Base-by-base conservation (phyloP, 768 basidiomycete species). In the Pulveroboletus sp. region DNA sequence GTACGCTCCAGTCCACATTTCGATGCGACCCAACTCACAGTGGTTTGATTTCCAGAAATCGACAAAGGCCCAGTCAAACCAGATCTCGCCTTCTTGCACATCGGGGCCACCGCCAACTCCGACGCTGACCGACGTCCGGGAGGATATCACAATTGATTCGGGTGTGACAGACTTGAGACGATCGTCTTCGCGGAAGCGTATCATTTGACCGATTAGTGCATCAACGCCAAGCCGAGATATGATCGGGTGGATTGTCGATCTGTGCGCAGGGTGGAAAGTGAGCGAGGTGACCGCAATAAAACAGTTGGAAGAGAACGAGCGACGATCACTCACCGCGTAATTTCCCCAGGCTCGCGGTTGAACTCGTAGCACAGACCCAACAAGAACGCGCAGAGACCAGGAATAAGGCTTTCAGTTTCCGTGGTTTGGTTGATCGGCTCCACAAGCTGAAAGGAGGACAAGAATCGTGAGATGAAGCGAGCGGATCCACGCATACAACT, bases 31-130 rank as follows among this genome's bases (percentile, higher is more conserved):
- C 27, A 12, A 68, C 89, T 64, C 59, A 95, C 95, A 91, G 63
- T 93, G 96, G 63, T 95, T 94, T 39, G 91, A 93, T 72, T 98
- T 98, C 88, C 92, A 94, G 67, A 97, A 99, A 68, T 99, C 96
- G 6, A 96, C 83, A 69, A 98, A 98, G 0, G 86, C 80, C 92
- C 94, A 98, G 67, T 98, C 94, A 63, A 98, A 89, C 96, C 96
- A 98, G 32, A 96, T 77, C 68, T 93, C 92, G 23, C 82, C 89
- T 60, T 89, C 86, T 53, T 82, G 82, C 44, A 73, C 71, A 36
- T 47, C 32, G 2, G 42, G 47, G 14, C 17, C 47, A 4, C 30
- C n/a, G 1, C 53, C 51, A 16, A 27, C 12, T 6, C 27, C 9
- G 17, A 29, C 27, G 30, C 1, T 6, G 45, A 9, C 12, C n/a